phyloP scores from a whole-genome alignment of 352 stramenopile genomes.

The Phytophthora constricta region DNA sequence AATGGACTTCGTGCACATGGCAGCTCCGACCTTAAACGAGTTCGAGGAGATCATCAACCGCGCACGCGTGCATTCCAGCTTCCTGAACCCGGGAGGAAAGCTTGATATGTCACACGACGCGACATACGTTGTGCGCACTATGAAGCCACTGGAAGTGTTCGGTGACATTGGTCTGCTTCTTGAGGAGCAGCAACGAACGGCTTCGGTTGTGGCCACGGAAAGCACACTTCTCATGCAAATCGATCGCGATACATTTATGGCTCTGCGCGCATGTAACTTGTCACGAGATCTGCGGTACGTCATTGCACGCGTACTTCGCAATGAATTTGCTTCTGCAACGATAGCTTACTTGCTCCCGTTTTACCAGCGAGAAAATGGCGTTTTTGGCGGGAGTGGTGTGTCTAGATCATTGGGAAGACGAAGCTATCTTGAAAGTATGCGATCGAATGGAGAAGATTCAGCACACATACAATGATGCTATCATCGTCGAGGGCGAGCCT shows the following conservation, averaged over 20 bases:
- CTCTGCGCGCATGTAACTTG: constrained; percentile 59
- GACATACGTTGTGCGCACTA: constrained; percentile 65
- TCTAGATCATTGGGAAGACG: constrained; percentile 72
- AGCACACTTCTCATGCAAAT: constrained; percentile 78
- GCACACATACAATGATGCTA: constrained; percentile 70
- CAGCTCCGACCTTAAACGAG: constrained; percentile 66
- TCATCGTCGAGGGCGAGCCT: constrained; percentile 60
- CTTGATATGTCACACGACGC: constrained; percentile 50
- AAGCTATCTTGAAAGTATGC: constrained; percentile 61
- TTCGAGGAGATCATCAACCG: constrained; percentile 81
- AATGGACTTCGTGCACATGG: constrained; percentile 74
- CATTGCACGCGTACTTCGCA: no score
- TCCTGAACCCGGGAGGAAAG: constrained; percentile 62
- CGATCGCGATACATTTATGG: constrained; percentile 66
- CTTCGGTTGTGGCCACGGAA: constrained; percentile 71
- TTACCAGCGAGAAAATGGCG: constrained; percentile 62
- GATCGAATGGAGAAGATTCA: constrained; percentile 69
- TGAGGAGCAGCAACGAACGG: constrained; percentile 63
- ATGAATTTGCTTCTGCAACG: constrained; percentile 5
- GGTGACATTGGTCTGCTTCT: constrained; percentile 70
- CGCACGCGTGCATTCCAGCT: constrained; percentile 69
- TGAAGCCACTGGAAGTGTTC: constrained; percentile 78
- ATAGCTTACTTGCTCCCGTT: no score
- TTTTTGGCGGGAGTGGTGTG: constrained; percentile 53
- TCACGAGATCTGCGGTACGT: constrained; percentile 62